Evolutionary conservation across 202 grass and related monocot genomes (phyloP), one percentile per base, ranked within the genome.

Genomic region (Hordeum pubiflorum): DNA sequence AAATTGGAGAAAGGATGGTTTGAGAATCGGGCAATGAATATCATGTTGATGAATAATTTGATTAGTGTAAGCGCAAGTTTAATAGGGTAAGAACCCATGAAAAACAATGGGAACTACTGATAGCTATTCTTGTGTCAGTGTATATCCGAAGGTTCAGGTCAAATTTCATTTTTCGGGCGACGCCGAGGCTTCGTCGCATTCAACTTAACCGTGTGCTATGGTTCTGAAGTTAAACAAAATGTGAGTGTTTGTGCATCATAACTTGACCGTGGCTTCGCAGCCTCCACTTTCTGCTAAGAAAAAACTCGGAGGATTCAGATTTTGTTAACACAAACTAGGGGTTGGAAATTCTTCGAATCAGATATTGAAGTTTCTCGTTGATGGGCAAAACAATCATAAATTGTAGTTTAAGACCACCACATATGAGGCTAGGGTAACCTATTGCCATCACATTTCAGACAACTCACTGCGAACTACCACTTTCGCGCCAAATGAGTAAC

Each of bases 21-120:
- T 38, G 37, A 38, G 27, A 29, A 63, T 72, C 70, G 38, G 27
- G 8, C 8, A 1, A 8, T 33, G 32, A 39, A 4, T 80, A 74
- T 31, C 27, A 9, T 38, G n/a, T 55, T 52, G 52, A 72, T 77
- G 64, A 84, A 75, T 66, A 59, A 44, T 70, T 70, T 70, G 38
- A 6, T 44, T 39, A 39, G 34, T 68, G 11, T 40, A 40, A 21
- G 64, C 39, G 22, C 39, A 44, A 44, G 11, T 69, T 37, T 24
- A 70, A 26, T 70, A 70, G 34, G 10, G 7, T 13, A 10, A 39
- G 64, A 9, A 39, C 18, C 4, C 64, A 39, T 67, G 63, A 66
- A 5, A 37, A 66, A 38, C 63, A 37, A 12, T 38, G 33, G 32
- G 32, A 65, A 20, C 34, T 34, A 20, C n/a, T 10, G 5, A 0